phyloP scores from a whole-genome alignment of 176 grass and related monocot species.

The Eleusine indica region DNA sequence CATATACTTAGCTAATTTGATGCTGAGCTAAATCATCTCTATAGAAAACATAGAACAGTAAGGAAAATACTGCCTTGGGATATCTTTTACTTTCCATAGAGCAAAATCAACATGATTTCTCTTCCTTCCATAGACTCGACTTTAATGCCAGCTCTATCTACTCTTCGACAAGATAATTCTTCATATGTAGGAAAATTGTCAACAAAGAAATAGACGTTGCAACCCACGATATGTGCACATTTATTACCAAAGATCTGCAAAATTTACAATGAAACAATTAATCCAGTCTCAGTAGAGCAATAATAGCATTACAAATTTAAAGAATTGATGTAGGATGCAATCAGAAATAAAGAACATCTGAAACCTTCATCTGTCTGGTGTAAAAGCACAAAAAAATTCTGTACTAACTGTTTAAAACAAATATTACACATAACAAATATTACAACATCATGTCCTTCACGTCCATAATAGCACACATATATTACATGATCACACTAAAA shows the following conservation, averaged over 20 bases:
- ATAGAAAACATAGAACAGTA: neutral
- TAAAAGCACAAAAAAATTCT: no score
- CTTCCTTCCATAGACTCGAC: slow-evolving; percentile 84
- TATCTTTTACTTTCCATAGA: slow-evolving; percentile 80
- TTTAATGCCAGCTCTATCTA: slow-evolving; percentile 90
- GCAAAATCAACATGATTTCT: slow-evolving; percentile 94
- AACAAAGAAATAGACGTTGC: slow-evolving; percentile 90
- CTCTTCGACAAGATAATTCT: slow-evolving; percentile 73
- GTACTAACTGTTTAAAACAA: neutral
- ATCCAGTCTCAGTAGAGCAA: no score
- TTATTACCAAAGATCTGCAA: slow-evolving; percentile 75
- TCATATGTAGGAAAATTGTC: slow-evolving; percentile 83
- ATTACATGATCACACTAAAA: no score
- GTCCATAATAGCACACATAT: no score
- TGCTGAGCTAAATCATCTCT: slow-evolving; percentile 26
- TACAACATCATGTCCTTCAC: no score
- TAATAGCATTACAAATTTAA: neutral
- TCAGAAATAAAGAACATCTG: neutral
- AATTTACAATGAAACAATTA: no score
- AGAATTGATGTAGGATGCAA: neutral
- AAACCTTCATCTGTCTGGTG: neutral
- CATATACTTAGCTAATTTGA: slow-evolving; percentile 9
- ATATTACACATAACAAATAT: neutral
- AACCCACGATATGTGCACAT: slow-evolving; percentile 73
- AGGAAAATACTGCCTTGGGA: neutral